A percentile compares a stretch with the other conserved stretches of the same genome.
These are phyloP conservation scores for Diaporthe australafricana DNA, from an alignment of 2,329 filamentous ascomycete species.

Conservation along the genomic window DNA sequence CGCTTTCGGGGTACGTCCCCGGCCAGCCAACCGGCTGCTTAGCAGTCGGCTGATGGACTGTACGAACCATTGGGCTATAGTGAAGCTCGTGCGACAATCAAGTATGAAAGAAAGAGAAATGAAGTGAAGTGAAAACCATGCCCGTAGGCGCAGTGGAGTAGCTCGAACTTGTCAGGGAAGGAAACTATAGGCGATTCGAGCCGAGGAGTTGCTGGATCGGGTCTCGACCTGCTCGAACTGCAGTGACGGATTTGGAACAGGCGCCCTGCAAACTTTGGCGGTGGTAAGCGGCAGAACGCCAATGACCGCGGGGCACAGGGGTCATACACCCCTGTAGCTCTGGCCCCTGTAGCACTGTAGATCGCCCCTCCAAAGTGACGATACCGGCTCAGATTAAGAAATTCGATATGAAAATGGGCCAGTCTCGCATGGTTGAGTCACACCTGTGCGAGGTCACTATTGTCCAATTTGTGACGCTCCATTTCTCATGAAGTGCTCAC, in stretches of 20 bases:
- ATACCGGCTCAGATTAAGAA: conserved; percentile 29
- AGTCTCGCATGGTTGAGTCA: conserved; percentile 26
- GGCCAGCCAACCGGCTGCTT: conserved; percentile 38
- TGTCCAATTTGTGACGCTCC: neutral
- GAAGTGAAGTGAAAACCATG: too few species aligned
- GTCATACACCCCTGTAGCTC: conserved; percentile 13
- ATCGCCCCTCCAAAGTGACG: conserved; percentile 31
- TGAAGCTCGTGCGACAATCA: neutral
- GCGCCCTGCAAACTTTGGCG: conserved; percentile 42
- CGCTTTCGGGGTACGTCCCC: conserved; percentile 26
- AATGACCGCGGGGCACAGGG: conserved; percentile 24
- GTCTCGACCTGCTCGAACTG: neutral
- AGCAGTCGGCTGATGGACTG: conserved; percentile 22
- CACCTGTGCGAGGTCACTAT: neutral
- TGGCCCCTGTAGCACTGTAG: conserved; percentile 19
- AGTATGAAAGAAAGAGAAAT: neutral
- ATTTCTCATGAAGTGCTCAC: neutral
- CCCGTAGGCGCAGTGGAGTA: too few species aligned
- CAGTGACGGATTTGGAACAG: neutral
- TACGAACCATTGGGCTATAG: conserved; percentile 29
- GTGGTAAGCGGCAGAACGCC: conserved; percentile 44
- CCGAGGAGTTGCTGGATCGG: neutral
- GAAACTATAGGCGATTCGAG: neutral
- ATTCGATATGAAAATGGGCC: conserved; percentile 31
- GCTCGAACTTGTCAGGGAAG: neutral